Base-by-base conservation (phyloP, 139 green algal species). In the Nannochloris sp. region DNA sequence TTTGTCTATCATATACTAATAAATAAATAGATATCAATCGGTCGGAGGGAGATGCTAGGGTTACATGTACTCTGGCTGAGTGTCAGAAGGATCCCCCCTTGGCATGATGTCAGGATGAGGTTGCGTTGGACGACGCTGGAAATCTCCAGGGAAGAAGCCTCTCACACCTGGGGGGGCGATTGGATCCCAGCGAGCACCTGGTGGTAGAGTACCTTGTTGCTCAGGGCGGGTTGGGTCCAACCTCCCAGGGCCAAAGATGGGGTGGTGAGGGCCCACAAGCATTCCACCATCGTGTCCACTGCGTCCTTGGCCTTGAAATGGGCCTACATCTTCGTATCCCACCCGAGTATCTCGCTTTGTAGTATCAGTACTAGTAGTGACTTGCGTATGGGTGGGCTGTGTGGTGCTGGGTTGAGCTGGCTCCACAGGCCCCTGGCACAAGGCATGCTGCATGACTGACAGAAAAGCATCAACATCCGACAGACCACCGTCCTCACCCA, bases 141-240 rank as follows among this genome's bases (percentile, higher is more conserved):
- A 75, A 48, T 68, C 66, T 43, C 66, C 71, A 8, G 75, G 75
- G 17, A 51, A 10, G 50, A 73, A 76, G 13, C 75, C 75, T 3
- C 36, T 69, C 62, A 76, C 59, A 26, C 77, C 77, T 13, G 66
- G 70, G n/a, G 77, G 77, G 2, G 49, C 67, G 29, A 84, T 82
- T 6, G 77, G 77, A 61, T 84, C 77, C 61, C 59, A 84, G 12
- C 67, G 59, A 28, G 68, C 72, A 20, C 70, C 70, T 4, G 66
- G 51, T 5, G 72, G 71, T 45, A 70, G 49, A 25, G n/a, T 10
- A 29, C 56, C 28, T 61, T 29, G 13, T 29, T 29, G 25, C 12
- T 36, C 20, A 25, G n/a, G 13, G 4, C 17, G 11, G 8, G 63
- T 28, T 25, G 30, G 49, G 11, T 63, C 70, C 33, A 68, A 31